Conservation (phyloP, 768 basidiomycete species). For the Tulasnella sp. region DNA sequence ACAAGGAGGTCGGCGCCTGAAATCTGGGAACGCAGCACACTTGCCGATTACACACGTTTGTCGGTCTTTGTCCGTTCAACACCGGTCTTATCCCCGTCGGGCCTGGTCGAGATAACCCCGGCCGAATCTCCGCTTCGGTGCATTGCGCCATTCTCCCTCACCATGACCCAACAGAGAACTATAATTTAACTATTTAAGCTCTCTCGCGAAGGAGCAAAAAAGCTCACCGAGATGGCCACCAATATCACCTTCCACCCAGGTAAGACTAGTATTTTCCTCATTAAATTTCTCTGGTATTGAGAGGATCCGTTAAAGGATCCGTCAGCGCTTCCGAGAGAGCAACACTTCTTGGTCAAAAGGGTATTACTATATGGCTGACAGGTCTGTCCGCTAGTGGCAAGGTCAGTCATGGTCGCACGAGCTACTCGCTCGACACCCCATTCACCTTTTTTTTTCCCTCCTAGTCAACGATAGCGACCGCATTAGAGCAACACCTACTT, state of each 20-base stretch:
- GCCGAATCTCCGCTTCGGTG: neutral
- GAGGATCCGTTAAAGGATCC: slow-evolving; percentile 53
- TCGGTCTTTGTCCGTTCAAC: neutral
- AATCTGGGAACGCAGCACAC: neutral
- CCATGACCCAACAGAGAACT: neutral
- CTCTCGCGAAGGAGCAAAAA: neutral
- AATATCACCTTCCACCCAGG: slow-evolving; percentile 66
- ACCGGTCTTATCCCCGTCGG: too few relatives aligned
- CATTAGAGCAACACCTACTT: slow-evolving; percentile 91
- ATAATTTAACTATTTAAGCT: slow-evolving; percentile 1
- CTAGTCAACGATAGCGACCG: slow-evolving; percentile 95
- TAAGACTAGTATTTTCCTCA: slow-evolving; percentile 35
- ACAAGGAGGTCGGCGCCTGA: neutral
- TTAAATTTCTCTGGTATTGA: neutral
- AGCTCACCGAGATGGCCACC: slow-evolving; percentile 39
- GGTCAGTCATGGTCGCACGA: slow-evolving; percentile 43
- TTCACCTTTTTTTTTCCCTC: neutral
- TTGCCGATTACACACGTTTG: neutral
- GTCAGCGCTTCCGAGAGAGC: slow-evolving; percentile 66
- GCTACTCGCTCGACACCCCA: neutral
- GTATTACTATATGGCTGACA: slow-evolving; percentile 93
- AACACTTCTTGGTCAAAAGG: slow-evolving; percentile 67
- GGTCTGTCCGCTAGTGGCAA: slow-evolving; percentile 95
- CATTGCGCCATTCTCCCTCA: slow-evolving; percentile 22
- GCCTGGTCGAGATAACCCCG: neutral